Base-by-base conservation (phyloP, 352 stramenopile genomes). In the Globisporangium spiculum region DNA sequence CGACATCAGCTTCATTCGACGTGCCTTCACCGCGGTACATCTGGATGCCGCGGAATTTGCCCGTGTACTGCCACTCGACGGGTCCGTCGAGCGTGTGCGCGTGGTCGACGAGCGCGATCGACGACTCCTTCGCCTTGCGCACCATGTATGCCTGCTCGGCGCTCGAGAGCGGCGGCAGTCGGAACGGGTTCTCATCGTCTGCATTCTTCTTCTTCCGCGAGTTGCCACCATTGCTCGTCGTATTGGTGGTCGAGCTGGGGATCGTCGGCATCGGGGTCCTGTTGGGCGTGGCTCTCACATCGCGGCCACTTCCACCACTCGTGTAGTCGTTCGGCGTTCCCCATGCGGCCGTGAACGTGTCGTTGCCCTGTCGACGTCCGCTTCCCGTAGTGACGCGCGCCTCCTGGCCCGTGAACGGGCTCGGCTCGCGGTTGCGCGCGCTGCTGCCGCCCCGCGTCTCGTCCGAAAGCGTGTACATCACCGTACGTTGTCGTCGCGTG, bases 1-100 rank as follows among this genome's bases (percentile, higher is more conserved):
- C 69, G 50, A 38, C 18, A 8, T 80, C 73, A 10, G 48, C 56
- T n/a, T 64, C 65, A n/a, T n/a, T 48, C 55, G 78, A 75, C 54
- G 80, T 81, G 61, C 81, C 83, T 74, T 93, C 83, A 30, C 84
- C 84, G n/a, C 83, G 79, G 68, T 91, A 93, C 83, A 93, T 93
- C 54, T 91, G 83, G 65, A 93, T 91, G 53, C 83, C 83, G 38
- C 74, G 79, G 60, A 86, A 86, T 60, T 90, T 90, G 63, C 84
- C 84, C 32, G 81, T 89, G 73, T 90, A 91, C 41, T 90, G 81
- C 84, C 84, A 93, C 66, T 88, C 77, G 32, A 91, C 83, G 20
- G 84, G 84, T 0, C 84, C 84, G 50, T 90, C 80, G 36, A 91
- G 81, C 41, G 83, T 91, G 67, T 91, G 81, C 55, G 83, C 84